Base-by-base conservation (phyloP, 257 asterid species). In the Solanum gandarillasii region DNA sequence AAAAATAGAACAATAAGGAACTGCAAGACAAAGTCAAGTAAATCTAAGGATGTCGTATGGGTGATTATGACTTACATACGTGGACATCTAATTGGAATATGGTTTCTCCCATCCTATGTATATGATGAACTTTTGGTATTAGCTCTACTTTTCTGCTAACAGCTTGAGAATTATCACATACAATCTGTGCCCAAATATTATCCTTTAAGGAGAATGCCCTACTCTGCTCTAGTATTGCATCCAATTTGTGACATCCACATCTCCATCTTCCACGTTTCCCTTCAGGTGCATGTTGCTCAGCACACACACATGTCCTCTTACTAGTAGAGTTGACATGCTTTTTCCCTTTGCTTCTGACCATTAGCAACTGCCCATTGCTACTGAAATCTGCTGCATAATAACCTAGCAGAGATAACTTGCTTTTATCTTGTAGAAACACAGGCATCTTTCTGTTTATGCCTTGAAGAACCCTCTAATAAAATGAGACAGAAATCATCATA, bases 1-100 rank as follows among this genome's bases (percentile, higher is more conserved):
- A 86, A 23, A 88, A 84, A 86, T 78, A 84, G 89, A 73, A 87
- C 87, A 70, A 89, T 60, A 55, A 76, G 88, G 70, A 71, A 78
- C 79, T 87, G 20, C 74, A 58, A 83, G 62, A 88, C 86, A 82
- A 84, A 20, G 86, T 23, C 23, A 38, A 52, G 76, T 29, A 83
- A 86, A 25, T 79, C 60, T 71, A 86, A 88, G 34, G 86, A 79
- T 86, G 89, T 21, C 27, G 79, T 62, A 75, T 34, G 83, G 88
- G 87, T 70, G 41, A 90, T 75, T 87, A 89, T 74, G 98, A 95
- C 99, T 96, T 97, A 95, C 99, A 96, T 97, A 97, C 99, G 96
- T 97, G 99, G 90, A 95, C 96, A 94, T 97, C 97, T 87, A 95
- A 87, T 67, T 88, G 90, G 65, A 88, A 86, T 25, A 93, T 73